Conservation (phyloP, 1,284 basidiomycete species). For the Apiotrichum gamsii region DNA sequence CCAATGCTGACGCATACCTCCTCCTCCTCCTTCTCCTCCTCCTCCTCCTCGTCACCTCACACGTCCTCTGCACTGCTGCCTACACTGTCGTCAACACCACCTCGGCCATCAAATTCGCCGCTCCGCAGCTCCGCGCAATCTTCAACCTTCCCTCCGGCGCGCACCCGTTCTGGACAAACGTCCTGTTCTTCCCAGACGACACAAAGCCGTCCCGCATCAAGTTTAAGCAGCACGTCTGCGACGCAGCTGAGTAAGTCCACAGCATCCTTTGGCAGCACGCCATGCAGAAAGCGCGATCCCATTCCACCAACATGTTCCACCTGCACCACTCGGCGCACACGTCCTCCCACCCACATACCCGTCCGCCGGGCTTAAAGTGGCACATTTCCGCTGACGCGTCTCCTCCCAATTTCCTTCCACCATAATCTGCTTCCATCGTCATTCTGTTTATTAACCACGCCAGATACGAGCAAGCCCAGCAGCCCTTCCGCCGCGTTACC, state of each 20-base stretch:
- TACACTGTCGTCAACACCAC: no score
- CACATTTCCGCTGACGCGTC: slow-evolving; percentile 19
- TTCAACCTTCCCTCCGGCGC: slow-evolving; percentile 44
- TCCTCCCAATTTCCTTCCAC: not conserved
- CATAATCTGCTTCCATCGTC: not conserved
- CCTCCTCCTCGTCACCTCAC: no score
- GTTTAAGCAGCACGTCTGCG: slow-evolving; percentile 48
- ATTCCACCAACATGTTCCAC: not conserved
- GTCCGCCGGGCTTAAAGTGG: no score
- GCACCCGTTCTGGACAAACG: slow-evolving; percentile 43
- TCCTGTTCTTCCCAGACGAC: slow-evolving; percentile 43
- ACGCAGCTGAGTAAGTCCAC: slow-evolving; percentile 40
- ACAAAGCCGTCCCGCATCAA: slow-evolving; percentile 37
- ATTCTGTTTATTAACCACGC: not conserved
- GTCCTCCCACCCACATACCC: no score
- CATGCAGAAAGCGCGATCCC: no score
- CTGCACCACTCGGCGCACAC: not conserved
- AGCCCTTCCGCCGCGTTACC: slow-evolving; percentile 26
- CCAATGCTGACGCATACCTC: no score
- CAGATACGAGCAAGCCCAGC: slow-evolving; percentile 43
- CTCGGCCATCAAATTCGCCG: not conserved
- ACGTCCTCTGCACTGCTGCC: no score
- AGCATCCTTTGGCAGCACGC: no score
- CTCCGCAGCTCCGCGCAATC: slow-evolving; percentile 32
- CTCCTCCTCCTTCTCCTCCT: no score